phyloP scores from a whole-genome alignment of 2,329 filamentous ascomycete genomes.

The Botrytis porri region DNA sequence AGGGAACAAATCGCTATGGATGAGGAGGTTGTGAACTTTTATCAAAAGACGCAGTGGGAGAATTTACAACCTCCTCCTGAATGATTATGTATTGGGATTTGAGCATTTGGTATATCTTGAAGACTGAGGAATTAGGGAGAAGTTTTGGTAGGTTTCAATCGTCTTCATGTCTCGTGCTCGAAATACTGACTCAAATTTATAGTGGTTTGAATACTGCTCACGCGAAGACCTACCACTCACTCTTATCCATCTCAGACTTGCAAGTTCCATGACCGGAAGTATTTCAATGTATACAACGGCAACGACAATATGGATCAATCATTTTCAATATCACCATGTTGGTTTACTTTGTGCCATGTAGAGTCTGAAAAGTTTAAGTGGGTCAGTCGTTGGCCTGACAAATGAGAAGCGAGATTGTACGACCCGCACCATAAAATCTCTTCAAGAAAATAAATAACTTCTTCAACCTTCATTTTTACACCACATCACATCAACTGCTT shows the following conservation, averaged over 20 bases:
- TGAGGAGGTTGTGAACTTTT: slow-evolving; percentile 32
- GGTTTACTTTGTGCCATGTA: neutral
- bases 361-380: neutral
- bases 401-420: slow-evolving; percentile 9
- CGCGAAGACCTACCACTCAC: neutral
- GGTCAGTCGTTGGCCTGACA: neutral
- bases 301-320: neutral
- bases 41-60: slow-evolving; percentile 32
- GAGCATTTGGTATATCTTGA: neutral
- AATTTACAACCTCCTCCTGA: slow-evolving; percentile 9
- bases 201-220: neutral
- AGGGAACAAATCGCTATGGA: slow-evolving; percentile 28
- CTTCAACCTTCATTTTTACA: neutral
- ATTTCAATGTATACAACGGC: neutral
- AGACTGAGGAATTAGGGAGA: neutral
- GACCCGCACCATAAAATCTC: slow-evolving; percentile 14
- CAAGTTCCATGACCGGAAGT: neutral
- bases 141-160: neutral
- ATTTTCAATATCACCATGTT: neutral
- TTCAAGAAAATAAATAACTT: slow-evolving; percentile 2
- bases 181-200: neutral
- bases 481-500: neutral
- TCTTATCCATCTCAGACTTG: neutral
- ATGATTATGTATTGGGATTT: neutral
- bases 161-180: neutral